Conservation (phyloP, 495 filamentous ascomycete species). For the Usnea hakonensis region DNA sequence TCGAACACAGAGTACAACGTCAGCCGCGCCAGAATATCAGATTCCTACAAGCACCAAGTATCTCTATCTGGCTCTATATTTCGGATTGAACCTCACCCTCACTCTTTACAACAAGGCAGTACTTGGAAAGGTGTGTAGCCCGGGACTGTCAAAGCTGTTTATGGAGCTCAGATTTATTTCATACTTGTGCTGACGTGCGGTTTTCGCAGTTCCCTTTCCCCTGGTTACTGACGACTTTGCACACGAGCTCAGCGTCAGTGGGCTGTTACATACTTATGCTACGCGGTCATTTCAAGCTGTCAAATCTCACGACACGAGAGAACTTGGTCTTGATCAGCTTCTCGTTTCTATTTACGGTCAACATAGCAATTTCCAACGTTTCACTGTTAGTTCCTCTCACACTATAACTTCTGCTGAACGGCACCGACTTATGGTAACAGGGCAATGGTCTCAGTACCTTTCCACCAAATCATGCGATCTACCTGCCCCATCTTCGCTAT, state of each 20-base stretch:
- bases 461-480: slow-evolving; percentile 53
- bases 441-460: slow-evolving; percentile 48
- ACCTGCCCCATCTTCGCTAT: slow-evolving; percentile 49
- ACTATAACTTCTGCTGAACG: neutral
- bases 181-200: neutral
- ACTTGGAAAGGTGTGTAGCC: slow-evolving; percentile 39
- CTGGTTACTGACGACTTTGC: slow-evolving; percentile 49
- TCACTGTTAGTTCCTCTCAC: slow-evolving; percentile 27
- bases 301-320: slow-evolving; percentile 38
- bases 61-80: slow-evolving; percentile 41
- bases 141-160: neutral
- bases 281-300: slow-evolving; percentile 40
- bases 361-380: slow-evolving; percentile 48
- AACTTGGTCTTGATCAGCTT: slow-evolving; percentile 42
- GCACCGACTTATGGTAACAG: slow-evolving; percentile 21
- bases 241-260: slow-evolving; percentile 41
- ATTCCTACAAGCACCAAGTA: slow-evolving; percentile 37
- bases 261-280: slow-evolving; percentile 43
- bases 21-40: slow-evolving; percentile 12
- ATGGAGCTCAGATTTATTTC: neutral
- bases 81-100: slow-evolving; percentile 44
- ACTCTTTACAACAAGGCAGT: slow-evolving; percentile 52
- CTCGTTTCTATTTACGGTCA: slow-evolving; percentile 50
- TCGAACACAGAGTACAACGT: neutral
- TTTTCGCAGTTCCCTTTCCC: slow-evolving; percentile 33